Percentiles rank a stretch among this genome's conserved stretches.
Conservation (phyloP, 495 filamentous ascomycete genomes). For the Penicillium diatomitis region DNA sequence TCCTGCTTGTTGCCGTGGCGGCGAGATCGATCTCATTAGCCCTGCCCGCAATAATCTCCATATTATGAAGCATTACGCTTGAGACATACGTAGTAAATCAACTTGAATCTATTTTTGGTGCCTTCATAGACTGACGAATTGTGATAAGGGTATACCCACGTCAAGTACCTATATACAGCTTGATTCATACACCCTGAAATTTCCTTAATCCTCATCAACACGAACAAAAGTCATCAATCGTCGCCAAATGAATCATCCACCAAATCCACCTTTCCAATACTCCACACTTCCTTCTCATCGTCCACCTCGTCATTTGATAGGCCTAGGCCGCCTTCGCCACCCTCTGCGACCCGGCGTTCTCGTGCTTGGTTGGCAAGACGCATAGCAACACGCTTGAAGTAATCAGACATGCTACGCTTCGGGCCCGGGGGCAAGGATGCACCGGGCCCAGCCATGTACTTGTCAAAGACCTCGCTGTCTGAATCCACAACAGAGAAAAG, state of each 20-base stretch:
- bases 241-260: conserved; percentile 54
- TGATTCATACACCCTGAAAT: conserved; percentile 14
- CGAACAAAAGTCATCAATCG: conserved; percentile 20
- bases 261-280: conserved; percentile 82
- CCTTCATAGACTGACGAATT: too few species aligned
- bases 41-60: too few species aligned
- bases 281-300: conserved; percentile 93
- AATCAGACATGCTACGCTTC: conserved; percentile 91
- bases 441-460: conserved; percentile 64
- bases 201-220: background rate
- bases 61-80: too few species aligned
- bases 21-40: too few species aligned
- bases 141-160: too few species aligned
- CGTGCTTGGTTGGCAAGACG: conserved; percentile 73
- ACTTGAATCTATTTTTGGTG: too few species aligned
- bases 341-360: conserved; percentile 83
- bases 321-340: conserved; percentile 76
- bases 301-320: conserved; percentile 82
- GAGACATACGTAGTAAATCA: too few species aligned
- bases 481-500: conserved; percentile 86
- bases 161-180: conserved; percentile 14
- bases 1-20: too few species aligned
- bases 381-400: conserved; percentile 88
- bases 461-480: conserved; percentile 81
- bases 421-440: conserved; percentile 52